Conservation (phyloP, 176 grass and related monocot species). For the Carex scoparia region DNA sequence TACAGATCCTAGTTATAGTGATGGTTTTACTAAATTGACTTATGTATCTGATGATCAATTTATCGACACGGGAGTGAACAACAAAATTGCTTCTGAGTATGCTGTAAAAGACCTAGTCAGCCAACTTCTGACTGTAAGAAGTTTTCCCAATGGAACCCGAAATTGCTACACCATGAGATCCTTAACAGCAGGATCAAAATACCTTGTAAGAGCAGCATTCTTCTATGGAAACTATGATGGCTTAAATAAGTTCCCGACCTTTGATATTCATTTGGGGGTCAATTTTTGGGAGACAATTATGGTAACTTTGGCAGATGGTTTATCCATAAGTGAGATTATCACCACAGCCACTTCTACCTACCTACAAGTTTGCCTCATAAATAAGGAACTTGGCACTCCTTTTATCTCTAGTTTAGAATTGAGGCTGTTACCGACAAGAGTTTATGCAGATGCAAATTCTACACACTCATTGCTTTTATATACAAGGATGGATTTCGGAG, state of each 20-base stretch:
- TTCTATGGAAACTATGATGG: constrained; percentile 48
- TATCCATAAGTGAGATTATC: constrained; percentile 36
- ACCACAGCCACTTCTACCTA: constrained; percentile 31
- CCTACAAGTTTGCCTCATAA: constrained; percentile 47
- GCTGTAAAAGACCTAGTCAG: too few species aligned
- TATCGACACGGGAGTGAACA: constrained; percentile 35
- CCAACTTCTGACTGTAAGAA: constrained; percentile 22
- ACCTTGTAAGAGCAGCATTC: constrained; percentile 41
- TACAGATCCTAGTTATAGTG: too few species aligned
- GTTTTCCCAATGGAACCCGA: constrained; percentile 32
- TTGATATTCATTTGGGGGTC: constrained; percentile 46
- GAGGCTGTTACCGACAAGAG: constrained; percentile 22
- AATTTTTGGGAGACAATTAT: constrained; percentile 33
- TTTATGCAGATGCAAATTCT: constrained; percentile 37
- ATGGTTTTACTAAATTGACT: not conserved
- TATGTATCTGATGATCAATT: constrained; percentile 61
- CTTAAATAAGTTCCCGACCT: constrained; percentile 31
- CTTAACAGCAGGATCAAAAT: constrained; percentile 42
- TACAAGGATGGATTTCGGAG: not conserved
- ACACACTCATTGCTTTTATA: constrained; percentile 24
- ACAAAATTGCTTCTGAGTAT: constrained; percentile 33
- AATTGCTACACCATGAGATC: constrained; percentile 53
- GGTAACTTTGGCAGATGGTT: not conserved
- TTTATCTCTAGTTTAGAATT: constrained; percentile 52
- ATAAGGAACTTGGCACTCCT: constrained; percentile 32